Base-by-base conservation (phyloP, 352 stramenopile genomes). In the Globisporangium radiosum region DNA sequence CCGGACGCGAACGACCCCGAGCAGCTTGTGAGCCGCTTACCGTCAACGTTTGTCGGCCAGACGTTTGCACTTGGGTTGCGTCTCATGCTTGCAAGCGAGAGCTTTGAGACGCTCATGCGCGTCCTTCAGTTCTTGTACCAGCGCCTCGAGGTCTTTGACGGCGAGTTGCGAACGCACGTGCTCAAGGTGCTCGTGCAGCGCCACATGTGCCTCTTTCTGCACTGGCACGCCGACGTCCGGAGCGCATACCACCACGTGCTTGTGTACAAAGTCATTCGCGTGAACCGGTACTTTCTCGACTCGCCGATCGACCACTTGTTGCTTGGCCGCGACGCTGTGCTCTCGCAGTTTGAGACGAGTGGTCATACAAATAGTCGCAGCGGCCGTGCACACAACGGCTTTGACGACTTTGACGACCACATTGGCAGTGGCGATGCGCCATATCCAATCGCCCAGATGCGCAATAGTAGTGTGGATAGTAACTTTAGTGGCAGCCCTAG, bases 231-330 rank as follows among this genome's bases (percentile, higher is more conserved):
- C 5, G 82, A 90, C 40, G 82, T 92, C 7, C 68, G 82, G 5
- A 72, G 68, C 51, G 78, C 76, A 39, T 92, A 92, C 59, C 82
- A 92, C 44, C 82, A 92, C 63, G 15, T 92, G 15, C 69, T 92
- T 3, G 73, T 90, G 2, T 92, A 88, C 61, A 81, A 77, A 37
- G 62, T 88, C 19, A 62, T 77, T 0, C 74, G 79, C 51, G 74
- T 78, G 8, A 79, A 86, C 51, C 76, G 82, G 2, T 85, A 81
- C 52, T 56, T 85, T 15, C 61, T 92, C 4, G 74, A 87, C 59
- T 90, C 80, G 19, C 66, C 73, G 0, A 80, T 88, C 38, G 82
- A 92, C 47, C 75, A 81, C 15, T 47, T 92, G n/a, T 68, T 92
- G 1, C 63, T 88, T 13, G 77, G 81, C 11, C 71, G 74, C 4